Evolutionary conservation across 345 rosid species (phyloP).

Genomic region (Aquilaria yunnanensis): DNA sequence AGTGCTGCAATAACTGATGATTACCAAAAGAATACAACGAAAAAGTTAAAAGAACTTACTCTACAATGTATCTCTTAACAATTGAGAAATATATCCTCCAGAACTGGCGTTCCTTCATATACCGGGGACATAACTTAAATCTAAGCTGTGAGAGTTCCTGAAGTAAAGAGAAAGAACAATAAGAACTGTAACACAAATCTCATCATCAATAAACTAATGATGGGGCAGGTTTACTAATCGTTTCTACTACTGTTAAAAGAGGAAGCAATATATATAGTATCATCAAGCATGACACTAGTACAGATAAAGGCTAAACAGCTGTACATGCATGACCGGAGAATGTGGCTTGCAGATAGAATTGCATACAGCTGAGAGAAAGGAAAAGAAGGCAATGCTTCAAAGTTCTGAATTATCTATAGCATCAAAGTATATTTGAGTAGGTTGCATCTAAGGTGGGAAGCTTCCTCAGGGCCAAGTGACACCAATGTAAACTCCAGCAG

Average conservation of each 20-base stretch:
- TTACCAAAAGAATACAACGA: no score
- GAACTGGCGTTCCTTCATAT: constrained; percentile 71
- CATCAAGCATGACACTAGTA: background rate
- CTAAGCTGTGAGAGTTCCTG: constrained; percentile 86
- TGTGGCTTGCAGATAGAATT: no score
- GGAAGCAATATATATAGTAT: constrained; percentile 6
- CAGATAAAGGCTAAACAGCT: background rate
- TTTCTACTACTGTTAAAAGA: background rate
- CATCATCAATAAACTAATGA: no score
- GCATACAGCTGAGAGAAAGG: no score
- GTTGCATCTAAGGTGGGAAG: no score
- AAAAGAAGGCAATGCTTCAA: no score
- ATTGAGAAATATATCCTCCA: constrained; percentile 82
- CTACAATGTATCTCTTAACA: constrained; percentile 57
- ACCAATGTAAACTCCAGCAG: no score
- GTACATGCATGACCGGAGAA: background rate
- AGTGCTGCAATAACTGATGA: no score
- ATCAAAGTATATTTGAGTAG: no score
- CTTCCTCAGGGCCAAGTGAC: no score
- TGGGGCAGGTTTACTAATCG: background rate
- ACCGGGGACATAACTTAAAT: constrained; percentile 67
- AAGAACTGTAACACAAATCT: background rate
- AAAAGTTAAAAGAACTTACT: constrained; percentile 30
- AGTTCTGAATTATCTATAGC: no score
- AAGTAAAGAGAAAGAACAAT: background rate